Evolutionary conservation across 495 filamentous ascomycete genomes (phyloP), one percentile per base, ranked within the genome.

Genomic region (Podospora tetraspora): DNA sequence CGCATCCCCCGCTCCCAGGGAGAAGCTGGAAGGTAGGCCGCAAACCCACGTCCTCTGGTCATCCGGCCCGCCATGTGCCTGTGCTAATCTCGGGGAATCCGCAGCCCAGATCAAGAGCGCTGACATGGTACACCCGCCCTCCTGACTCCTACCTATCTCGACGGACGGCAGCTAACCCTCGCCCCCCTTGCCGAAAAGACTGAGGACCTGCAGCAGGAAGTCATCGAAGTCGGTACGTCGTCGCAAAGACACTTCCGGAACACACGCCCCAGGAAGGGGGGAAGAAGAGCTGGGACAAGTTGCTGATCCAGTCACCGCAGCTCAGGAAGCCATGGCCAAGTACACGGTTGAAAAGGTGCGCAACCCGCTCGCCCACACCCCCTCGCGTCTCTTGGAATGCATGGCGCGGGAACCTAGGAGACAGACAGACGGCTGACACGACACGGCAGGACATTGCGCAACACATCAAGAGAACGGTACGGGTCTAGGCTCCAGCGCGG

Each of bases 121-220:
- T 62, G 95, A 99, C 73, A 99, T 99, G 95, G 95, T 98, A 66
- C 59, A 68, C n/a, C 62, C 43, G 62, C 23, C 37, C 58, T 16
- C 52, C 25, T 37, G 59, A 64, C 30, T 43, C 69, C 10, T 57
- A 58, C 63, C 43, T 25, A 25, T 57, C 61, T 57, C 66, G 30
- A 43, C 37, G 10, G 63, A 61, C 13, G 13, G 13, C 34, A 25
- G 59, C 80, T 80, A 73, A 82, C 69, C 60, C 57, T 32, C 61
- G 21, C 19, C 23, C 30, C 57, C 61, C 56, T n/a, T 57, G 43
- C 5, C n/a, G 57, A 63, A 1, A 71, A 97, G 95, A 92, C 88
- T 67, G 95, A 98, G 70, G 94, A 97, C 68, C 97, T 98, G 96
- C 92, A 97, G 75, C 89, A 91, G 72, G 93, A 97, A 78, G 93